These are phyloP conservation scores for Schizophyllum commune DNA, from an alignment of 1,284 basidiomycete genomes.

Conservation along the genomic window DNA sequence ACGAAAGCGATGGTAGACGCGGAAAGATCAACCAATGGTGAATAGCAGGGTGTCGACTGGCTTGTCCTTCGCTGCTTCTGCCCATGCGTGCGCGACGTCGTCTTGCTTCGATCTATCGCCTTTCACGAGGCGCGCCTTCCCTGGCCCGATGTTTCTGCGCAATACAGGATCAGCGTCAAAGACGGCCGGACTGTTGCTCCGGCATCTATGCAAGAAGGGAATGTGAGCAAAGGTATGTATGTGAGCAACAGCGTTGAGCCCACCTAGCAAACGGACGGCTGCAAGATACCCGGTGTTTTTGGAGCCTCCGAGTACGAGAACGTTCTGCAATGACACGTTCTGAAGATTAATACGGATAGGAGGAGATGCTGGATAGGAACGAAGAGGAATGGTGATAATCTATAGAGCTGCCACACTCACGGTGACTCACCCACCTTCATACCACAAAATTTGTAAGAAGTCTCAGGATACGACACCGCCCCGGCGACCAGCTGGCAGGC, in stretches of 20 bases:
- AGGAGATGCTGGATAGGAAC: too few species aligned
- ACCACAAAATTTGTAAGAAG: too few species aligned
- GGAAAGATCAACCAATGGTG: slow-evolving; percentile 27
- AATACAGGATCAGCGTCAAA: slow-evolving; percentile 39
- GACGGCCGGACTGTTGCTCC: too few species aligned
- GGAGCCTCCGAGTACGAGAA: slow-evolving; percentile 45
- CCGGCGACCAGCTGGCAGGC: too few species aligned
- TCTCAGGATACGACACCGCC: too few species aligned
- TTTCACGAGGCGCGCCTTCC: slow-evolving; percentile 34
- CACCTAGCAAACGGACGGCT: slow-evolving; percentile 39
- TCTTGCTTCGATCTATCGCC: slow-evolving; percentile 41
- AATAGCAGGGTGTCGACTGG: slow-evolving; percentile 30
- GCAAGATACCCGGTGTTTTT: slow-evolving; percentile 53
- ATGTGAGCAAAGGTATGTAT: slow-evolving; percentile 32
- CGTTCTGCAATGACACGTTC: too few species aligned
- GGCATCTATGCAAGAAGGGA: slow-evolving; percentile 38
- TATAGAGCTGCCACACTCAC: too few species aligned
- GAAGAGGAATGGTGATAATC: too few species aligned
- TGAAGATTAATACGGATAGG: too few species aligned
- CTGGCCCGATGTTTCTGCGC: slow-evolving; percentile 29
- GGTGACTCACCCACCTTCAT: too few species aligned
- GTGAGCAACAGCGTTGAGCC: slow-evolving; percentile 8
- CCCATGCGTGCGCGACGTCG: slow-evolving; percentile 38
- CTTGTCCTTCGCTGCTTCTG: slow-evolving; percentile 19
- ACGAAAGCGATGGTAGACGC: background rate